These are phyloP conservation scores for Elongisporangium prolatum DNA, from an alignment of 352 stramenopile genomes.

Conservation along the genomic window DNA sequence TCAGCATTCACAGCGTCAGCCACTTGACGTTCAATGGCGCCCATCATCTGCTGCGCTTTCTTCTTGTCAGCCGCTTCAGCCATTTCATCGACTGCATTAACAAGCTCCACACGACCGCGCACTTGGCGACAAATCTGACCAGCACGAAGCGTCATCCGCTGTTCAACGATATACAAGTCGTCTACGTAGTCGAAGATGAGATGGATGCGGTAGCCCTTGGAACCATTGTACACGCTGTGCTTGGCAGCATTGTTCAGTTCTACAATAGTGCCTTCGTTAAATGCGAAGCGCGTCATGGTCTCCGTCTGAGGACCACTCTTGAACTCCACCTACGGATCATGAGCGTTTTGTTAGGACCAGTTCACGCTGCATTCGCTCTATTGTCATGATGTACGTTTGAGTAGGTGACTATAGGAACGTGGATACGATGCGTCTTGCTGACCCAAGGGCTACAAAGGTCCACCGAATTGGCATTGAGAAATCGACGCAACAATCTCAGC, in stretches of 20 bases:
- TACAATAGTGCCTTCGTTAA: conserved; percentile 89
- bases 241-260: conserved; percentile 98
- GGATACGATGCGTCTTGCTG: conserved; percentile 89
- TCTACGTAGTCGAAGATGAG: conserved; percentile 97
- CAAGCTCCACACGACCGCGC: conserved; percentile 45
- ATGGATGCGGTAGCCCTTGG: conserved; percentile 86
- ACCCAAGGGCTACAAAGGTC: conserved; percentile 69
- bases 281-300: conserved; percentile 68
- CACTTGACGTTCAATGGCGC: conserved; percentile 21
- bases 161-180: conserved; percentile 11
- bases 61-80: conserved; percentile 17
- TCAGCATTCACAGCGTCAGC: conserved; percentile 12
- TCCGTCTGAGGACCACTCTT: conserved; percentile 52
- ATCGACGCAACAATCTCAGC: neutral
- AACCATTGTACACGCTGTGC: conserved; percentile 89
- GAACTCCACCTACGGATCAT: conserved; percentile 31
- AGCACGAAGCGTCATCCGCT: conserved; percentile 21
- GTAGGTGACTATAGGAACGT: conserved; percentile 91
- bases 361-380: neutral
- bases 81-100: conserved; percentile 19
- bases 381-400: conserved; percentile 14
- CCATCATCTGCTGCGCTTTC: conserved; percentile 20
- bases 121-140: conserved; percentile 49
- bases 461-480: neutral
- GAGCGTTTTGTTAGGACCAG: neutral